Base-by-base conservation (phyloP, 1,139 yeast species). In the Saccharomycopsis hybrid region DNA sequence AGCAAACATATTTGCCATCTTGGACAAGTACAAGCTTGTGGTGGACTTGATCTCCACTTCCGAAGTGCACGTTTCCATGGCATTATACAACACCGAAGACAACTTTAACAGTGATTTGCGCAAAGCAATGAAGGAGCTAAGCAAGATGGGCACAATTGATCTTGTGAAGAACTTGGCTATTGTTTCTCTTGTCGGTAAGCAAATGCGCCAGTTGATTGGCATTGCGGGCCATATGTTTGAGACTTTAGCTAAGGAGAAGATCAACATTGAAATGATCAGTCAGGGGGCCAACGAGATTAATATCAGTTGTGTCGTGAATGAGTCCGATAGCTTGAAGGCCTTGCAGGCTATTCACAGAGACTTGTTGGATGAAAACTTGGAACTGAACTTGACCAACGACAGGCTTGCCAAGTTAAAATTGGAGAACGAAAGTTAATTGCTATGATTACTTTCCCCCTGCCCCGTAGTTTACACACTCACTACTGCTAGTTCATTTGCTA, bases 211-310 rank as follows among this genome's bases (percentile, higher is more conserved):
- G 63, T 79, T 85, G 63, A 86, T 92, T 56, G 98, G 98, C 64
- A 90, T 89, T 62, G 98, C 98, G 0, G 97, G 97, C 43, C 84
- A 88, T 58, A 92, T 92, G 97, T 92, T 92, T 69, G 83, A 90
- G 58, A 88, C 95, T 2, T 72, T 92, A 60, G 97, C 97, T 3
- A 94, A 87, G 62, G 96, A 92, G 60, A 79, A 78, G 51, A 85
- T 92, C 61, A 92, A 92, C 68, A 89, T 92, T 60, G 98, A 92
- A 67, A 92, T 92, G 98, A 92, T 92, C 63, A 80, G 90, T 51
- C 98, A 92, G 73, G 98, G 98, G 58, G 97, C 98, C 35, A 90
- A 92, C 63, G 98, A 92, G 68, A 92, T 92, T 60, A 92, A 92
- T 66, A 92, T 92, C 51, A 86, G 96, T 39, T 95, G 97, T 55